Evolutionary conservation across 441 rosid species (phyloP), one percentile per base, ranked within the genome.

Genomic region (Breynia disticha): DNA sequence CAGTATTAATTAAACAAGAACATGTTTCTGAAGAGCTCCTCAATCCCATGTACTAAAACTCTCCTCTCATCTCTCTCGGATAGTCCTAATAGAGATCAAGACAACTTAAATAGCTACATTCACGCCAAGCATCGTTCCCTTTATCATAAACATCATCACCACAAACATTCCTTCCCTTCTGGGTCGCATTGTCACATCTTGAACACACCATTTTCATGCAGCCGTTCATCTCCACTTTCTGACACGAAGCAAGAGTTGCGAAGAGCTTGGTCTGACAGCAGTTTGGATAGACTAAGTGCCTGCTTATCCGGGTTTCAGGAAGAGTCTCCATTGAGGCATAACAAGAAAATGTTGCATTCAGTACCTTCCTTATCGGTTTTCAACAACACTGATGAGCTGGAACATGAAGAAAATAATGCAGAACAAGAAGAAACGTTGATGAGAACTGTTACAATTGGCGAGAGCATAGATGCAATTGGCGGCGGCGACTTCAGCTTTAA

Each of bases 291-390:
- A 50, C 48, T 67, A 17, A n/a, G n/a, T n/a, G 59, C 46, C 10
- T 7, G 16, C 39, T 17, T 16, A 19, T 63, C 69, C 13, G 9
- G 21, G 59, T 61, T 54, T 28, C 50, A 37, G 48, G 49, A 60
- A 24, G 57, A 63, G 39, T 64, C 28, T 58, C 42, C 47, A 5
- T 3, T 16, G 7, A 44, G 16, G 52, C 19, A 55, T 4, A 17
- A 46, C 38, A 9, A 47, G 22, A 52, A 72, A 54, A 82, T 82
- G 94, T 61, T 89, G 67, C 75, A 45, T 49, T 66, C 65, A 8
- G 86, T 58, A 5, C 83, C 81, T 5, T 86, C 97, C 47, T 75
- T 90, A 63, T 74, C 80, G 1, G 39, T 72, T 39, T 84, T 58
- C 62, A 60, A 54, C 14, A 44, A 52, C 35, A 63, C 37, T 52